Percentiles rank a stretch among this genome's conserved stretches.
Evolutionary conservation across 495 filamentous ascomycete species (phyloP).

Genomic region (Penicillium malachiteum): DNA sequence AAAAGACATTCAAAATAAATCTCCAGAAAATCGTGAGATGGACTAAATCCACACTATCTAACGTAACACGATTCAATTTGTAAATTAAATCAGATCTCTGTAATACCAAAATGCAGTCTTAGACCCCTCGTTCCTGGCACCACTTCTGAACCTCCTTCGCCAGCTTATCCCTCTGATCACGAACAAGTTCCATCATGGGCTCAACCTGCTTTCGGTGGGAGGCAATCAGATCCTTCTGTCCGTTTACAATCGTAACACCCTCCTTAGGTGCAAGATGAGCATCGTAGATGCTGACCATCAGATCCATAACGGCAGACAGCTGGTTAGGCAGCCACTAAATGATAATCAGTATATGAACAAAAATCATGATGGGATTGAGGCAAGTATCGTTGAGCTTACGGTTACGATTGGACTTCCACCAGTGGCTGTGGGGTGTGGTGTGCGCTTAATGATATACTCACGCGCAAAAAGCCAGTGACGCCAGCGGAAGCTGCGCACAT

Average conservation of each 20-base stretch:
- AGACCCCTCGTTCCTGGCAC: conserved; percentile 67
- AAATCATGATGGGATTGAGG: neutral
- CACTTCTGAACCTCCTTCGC: conserved; percentile 77
- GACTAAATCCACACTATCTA: neutral
- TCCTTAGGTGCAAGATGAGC: conserved; percentile 45
- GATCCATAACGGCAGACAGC: conserved; percentile 69
- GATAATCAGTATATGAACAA: conserved; percentile 1
- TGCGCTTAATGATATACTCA: conserved; percentile 87
- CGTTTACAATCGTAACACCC: conserved; percentile 19
- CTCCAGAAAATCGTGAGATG: neutral
- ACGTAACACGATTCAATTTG: neutral
- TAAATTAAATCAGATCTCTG: neutral
- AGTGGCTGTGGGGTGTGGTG: conserved; percentile 80
- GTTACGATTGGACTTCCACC: conserved; percentile 90
- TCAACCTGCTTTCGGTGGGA: conserved; percentile 43
- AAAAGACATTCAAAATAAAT: neutral
- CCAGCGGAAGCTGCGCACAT: conserved; percentile 90
- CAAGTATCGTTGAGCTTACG: conserved; percentile 35
- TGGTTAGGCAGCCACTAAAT: conserved; percentile 80
- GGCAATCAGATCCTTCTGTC: conserved; percentile 32
- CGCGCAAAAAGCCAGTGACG: conserved; percentile 92
- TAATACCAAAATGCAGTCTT: neutral
- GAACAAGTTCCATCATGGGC: conserved; percentile 71
- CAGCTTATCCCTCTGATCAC: conserved; percentile 66
- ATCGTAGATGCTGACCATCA: conserved; percentile 67